phyloP scores from a whole-genome alignment of 2,329 filamentous ascomycete genomes.

The Reticulascus tulasneorum region DNA sequence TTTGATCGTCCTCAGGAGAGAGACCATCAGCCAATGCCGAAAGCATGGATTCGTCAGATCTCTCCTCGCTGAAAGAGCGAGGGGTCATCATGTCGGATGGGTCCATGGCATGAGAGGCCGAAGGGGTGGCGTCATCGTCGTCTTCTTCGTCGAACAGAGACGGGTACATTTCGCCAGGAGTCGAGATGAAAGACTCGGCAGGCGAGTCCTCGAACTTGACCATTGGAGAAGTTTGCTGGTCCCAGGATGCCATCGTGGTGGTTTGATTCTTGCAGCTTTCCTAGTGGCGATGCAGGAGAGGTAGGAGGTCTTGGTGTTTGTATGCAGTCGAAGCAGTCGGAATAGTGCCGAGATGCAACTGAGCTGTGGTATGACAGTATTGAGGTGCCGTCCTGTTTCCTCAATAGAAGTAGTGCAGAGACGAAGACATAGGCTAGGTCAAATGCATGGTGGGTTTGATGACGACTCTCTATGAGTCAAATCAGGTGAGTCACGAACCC shows the following conservation, averaged over 20 bases:
- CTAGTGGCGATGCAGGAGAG: not conserved
- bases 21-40: constrained; percentile 16
- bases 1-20: constrained; percentile 38
- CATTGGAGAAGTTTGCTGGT: constrained; percentile 36
- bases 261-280: constrained; percentile 9
- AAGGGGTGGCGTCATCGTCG: constrained; percentile 20
- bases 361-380: constrained; percentile 9
- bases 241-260: constrained; percentile 37
- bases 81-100: constrained; percentile 49
- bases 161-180: constrained; percentile 44
- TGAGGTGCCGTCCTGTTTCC: constrained; percentile 34
- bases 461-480: constrained; percentile 22
- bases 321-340: not conserved
- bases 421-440: constrained; percentile 7
- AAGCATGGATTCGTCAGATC: constrained; percentile 19
- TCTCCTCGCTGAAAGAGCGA: constrained; percentile 31
- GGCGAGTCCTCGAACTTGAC: constrained; percentile 53
- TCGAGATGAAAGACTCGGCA: constrained; percentile 50
- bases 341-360: constrained; percentile 8
- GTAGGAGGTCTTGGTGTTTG: not conserved
- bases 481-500: constrained; percentile 11
- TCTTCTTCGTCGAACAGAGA: too few species aligned
- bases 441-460: constrained; percentile 18
- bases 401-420: constrained; percentile 29
- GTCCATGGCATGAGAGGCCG: constrained; percentile 32